These are phyloP conservation scores for Durio zibethinus DNA, from an alignment of 345 rosid species.

Conservation along the genomic window DNA sequence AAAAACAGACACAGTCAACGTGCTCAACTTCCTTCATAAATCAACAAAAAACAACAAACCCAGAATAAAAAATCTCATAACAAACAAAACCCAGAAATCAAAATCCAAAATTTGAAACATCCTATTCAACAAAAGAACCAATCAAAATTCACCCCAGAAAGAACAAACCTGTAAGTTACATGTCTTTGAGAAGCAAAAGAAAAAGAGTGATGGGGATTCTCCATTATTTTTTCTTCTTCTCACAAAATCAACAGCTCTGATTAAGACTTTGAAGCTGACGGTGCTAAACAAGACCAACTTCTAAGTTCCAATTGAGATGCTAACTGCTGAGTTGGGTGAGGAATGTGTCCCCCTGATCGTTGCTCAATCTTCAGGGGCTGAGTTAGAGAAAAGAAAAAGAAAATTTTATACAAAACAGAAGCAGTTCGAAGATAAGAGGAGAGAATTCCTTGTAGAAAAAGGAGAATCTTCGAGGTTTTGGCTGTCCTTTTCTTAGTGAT, in stretches of 20 bases:
- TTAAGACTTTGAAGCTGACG: neutral
- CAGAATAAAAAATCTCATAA: neutral
- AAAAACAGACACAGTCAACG: neutral
- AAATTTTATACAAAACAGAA: neutral
- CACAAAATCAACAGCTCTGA: slow-evolving; percentile 13
- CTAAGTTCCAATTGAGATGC: neutral
- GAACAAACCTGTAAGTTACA: slow-evolving; percentile 46
- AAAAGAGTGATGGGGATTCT: slow-evolving; percentile 27
- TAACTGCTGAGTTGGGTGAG: neutral
- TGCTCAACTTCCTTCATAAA: neutral
- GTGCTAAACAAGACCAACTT: neutral
- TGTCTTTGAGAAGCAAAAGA: slow-evolving; percentile 41
- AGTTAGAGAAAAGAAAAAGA: neutral
- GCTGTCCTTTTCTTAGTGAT: neutral
- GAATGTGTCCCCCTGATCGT: slow-evolving; percentile 10
- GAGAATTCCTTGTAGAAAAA: neutral
- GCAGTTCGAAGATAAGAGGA: neutral
- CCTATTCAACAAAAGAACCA: neutral
- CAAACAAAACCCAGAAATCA: neutral
- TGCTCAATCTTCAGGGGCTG: neutral
- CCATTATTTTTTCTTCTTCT: slow-evolving; percentile 10
- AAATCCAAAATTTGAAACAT: neutral
- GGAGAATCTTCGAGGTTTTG: neutral
- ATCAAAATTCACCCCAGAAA: neutral
- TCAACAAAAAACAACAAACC: neutral